These are phyloP conservation scores for Martiniozyma asiatica DNA, from an alignment of 1,139 yeast genomes.

Conservation along the genomic window DNA sequence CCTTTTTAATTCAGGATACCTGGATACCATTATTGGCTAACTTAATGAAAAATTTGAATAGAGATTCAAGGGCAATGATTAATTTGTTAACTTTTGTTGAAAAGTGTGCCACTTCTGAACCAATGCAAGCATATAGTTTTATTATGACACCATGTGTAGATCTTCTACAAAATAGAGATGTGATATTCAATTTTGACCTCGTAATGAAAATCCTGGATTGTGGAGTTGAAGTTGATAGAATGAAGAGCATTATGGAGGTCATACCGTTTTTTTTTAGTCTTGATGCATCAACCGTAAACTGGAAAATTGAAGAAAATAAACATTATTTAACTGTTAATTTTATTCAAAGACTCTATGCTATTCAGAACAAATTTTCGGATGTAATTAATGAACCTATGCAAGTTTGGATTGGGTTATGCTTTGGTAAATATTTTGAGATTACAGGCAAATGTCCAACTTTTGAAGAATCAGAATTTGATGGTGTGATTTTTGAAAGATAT, in stretches of 20 bases:
- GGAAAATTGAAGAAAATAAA: conserved; percentile 1
- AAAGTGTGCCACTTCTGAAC: conserved; percentile 1
- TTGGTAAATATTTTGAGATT: conserved; percentile 29
- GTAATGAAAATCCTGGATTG: conserved; percentile 1
- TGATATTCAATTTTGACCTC: neutral
- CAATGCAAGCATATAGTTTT: neutral
- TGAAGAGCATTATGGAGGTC: neutral
- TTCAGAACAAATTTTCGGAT: conserved; percentile 7
- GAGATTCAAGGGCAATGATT: neutral
- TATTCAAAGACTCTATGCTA: conserved; percentile 12
- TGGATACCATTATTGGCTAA: conserved; percentile 12
- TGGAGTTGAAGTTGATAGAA: neutral
- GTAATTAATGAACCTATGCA: conserved; percentile 17
- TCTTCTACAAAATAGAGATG: neutral
- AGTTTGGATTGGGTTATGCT: conserved; percentile 31
- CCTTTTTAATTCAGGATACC: neutral
- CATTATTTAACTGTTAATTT: conserved; percentile 2
- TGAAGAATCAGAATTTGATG: conserved; percentile 10
- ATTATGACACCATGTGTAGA: conserved; percentile 1
- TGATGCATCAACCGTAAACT: neutral
- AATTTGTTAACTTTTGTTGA: conserved; percentile 3
- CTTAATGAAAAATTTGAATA: conserved; percentile 5
- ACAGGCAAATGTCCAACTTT: conserved; percentile 19
- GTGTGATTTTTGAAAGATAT: conserved; percentile 6
- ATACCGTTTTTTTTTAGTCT: conserved; percentile 7